These are phyloP conservation scores for Apiotrichum veenhuisii DNA, from an alignment of 1,284 basidiomycete species.

Conservation along the genomic window DNA sequence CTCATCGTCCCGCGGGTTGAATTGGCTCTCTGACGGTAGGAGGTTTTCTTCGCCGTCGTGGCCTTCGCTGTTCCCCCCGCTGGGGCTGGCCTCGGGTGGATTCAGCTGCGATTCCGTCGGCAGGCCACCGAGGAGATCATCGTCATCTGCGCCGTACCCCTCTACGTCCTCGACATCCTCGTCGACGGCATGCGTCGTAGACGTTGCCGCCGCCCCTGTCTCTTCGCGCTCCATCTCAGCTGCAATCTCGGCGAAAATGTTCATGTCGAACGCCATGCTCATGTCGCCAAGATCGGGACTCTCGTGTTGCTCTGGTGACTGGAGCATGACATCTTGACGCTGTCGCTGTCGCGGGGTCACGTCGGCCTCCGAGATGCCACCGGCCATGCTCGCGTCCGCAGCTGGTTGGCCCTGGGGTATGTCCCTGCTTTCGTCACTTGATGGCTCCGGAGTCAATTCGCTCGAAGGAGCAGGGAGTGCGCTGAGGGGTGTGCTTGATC, in stretches of 20 bases:
- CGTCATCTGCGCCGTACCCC: neutral
- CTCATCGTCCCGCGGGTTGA: neutral
- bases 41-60: neutral
- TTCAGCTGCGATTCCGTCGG: neutral
- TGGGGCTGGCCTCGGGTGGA: neutral
- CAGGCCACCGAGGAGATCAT: neutral
- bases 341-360: neutral
- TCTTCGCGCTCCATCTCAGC: constrained; percentile 21
- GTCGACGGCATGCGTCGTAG: neutral
- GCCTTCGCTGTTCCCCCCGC: neutral
- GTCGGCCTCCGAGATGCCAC: neutral
- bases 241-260: constrained; percentile 14
- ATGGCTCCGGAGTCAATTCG: too few species aligned
- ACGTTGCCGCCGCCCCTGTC: neutral
- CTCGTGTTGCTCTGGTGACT: neutral
- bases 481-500: too few species aligned
- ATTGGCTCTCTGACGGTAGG: neutral
- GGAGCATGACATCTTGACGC: neutral
- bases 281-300: neutral
- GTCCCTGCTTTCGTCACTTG: too few species aligned
- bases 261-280: constrained; percentile 7
- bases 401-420: neutral
- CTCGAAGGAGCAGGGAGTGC: too few species aligned
- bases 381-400: neutral
- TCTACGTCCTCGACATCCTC: neutral